Evolutionary conservation across 2,329 filamentous ascomycete species (phyloP).

Genomic region (Cladobotryum protrusum): DNA sequence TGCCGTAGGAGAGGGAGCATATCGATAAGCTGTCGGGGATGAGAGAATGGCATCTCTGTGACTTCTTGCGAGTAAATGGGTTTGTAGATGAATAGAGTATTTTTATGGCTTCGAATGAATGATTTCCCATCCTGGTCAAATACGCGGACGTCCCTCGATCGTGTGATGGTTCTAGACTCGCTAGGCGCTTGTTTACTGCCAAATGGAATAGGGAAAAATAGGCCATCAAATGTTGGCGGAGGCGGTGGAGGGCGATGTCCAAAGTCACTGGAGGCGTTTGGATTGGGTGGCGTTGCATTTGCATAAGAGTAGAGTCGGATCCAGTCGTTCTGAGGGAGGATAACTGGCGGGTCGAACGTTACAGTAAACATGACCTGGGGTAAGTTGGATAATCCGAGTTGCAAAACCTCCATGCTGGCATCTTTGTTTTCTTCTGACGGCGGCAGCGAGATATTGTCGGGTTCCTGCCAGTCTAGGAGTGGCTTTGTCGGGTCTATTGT

Average conservation of each 20-base stretch:
- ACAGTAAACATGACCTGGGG: conserved; percentile 71
- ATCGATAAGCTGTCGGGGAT: conserved; percentile 68
- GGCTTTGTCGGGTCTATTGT: conserved; percentile 35
- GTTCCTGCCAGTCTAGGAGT: conserved; percentile 67
- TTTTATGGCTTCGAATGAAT: conserved; percentile 39
- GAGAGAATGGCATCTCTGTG: conserved; percentile 65
- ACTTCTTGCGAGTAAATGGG: conserved; percentile 64
- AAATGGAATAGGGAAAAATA: conserved; percentile 49
- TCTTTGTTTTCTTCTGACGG: conserved; percentile 41
- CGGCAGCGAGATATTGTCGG: conserved; percentile 55
- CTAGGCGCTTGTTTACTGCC: conserved; percentile 48
- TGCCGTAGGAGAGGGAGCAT: conserved; percentile 71
- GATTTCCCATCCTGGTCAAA: conserved; percentile 27
- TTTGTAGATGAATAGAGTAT: conserved; percentile 64
- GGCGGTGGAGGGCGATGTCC: conserved; percentile 21
- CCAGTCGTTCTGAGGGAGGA: conserved; percentile 60
- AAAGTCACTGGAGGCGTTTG: conserved; percentile 27
- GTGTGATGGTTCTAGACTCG: conserved; percentile 50
- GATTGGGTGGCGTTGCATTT: conserved; percentile 36
- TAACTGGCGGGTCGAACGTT: conserved; percentile 66
- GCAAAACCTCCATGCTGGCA: conserved; percentile 47
- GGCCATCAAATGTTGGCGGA: conserved; percentile 49
- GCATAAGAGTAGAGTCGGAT: conserved; percentile 55
- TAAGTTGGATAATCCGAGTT: conserved; percentile 40
- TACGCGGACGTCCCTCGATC: conserved; percentile 41